Base-by-base conservation (phyloP, 192 early-diverging fungal genomes). In the Phycomyces blakesleeanus region DNA sequence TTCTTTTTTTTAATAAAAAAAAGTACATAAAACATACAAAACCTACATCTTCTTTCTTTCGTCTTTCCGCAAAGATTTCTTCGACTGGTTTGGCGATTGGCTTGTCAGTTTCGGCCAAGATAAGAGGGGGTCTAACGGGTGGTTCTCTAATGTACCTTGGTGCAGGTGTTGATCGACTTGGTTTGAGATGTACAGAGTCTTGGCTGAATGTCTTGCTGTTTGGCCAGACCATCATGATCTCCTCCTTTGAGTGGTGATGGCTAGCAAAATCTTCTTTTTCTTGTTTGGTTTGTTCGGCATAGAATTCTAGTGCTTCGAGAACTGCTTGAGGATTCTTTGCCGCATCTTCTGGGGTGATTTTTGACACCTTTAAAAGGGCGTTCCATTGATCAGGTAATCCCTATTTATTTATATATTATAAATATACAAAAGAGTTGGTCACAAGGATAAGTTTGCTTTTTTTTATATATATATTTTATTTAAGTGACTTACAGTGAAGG, bases 321-420 rank as follows among this genome's bases (percentile, higher is more conserved):
- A 99, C 97, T 20, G 96, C 96, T 77, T 98, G 96, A 27, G 97
- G 97, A 64, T 99, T 94, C 75, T 93, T 94, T 41, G 93, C 87
- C 69, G 94, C 95, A 85, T 99, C 97, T 68, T 99, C 94, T 68
- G 95, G 87, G 20, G 97, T 95, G 55, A 99, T 95, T 55, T 89
- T 90, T 6, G 95, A 97, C 18, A 89, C 85, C 73, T 95, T 93
- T 51, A 99, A 77, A 22, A 99, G 83, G 72, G 82, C 87, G 50
- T 89, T 92, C 97, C 97, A 99, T 71, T 95, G 91, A 63, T 91
- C 90, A 55, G 97, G 97, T 64, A 99, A 72, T 42, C 97, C 97
- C 89, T 84, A 57, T 37, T n/a, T n/a, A n/a, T n/a, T n/a, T n/a
- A n/a, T n/a, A n/a, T n/a, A n/a, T n/a, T n/a, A n/a, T n/a, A n/a